Evolutionary conservation across 2,329 filamentous ascomycete species (phyloP).

Genomic region (Teratosphaeria zuluensis): DNA sequence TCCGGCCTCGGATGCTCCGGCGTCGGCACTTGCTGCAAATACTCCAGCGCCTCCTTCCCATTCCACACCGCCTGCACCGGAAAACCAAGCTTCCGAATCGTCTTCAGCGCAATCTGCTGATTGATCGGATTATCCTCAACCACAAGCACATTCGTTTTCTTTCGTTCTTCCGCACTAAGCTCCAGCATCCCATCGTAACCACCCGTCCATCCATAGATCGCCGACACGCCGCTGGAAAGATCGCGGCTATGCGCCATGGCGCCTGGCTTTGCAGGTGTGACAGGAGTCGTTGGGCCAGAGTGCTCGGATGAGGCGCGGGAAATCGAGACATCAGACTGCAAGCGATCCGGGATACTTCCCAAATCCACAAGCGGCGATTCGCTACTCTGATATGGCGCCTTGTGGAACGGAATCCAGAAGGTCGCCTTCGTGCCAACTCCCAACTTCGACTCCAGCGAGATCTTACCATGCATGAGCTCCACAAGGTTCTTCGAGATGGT

Average conservation of each 20-base stretch:
- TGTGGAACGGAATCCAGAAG: constrained; percentile 70
- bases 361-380: constrained; percentile 50
- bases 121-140: constrained; percentile 66
- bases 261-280: constrained; percentile 8
- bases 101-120: constrained; percentile 61
- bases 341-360: constrained; percentile 55
- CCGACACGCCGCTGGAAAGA: constrained; percentile 7
- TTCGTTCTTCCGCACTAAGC: constrained; percentile 48
- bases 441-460: constrained; percentile 57
- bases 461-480: constrained; percentile 69
- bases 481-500: constrained; percentile 75
- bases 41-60: constrained; percentile 68
- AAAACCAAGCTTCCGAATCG: constrained; percentile 64
- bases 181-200: constrained; percentile 34
- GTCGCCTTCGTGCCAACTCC: constrained; percentile 63
- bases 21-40: constrained; percentile 40
- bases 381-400: constrained; percentile 47
- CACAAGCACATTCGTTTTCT: constrained; percentile 59
- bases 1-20: constrained; percentile 50
- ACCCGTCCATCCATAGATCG: not conserved
- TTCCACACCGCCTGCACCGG: constrained; percentile 64
- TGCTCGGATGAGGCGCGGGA: constrained; percentile 60
- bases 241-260: constrained; percentile 8
- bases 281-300: constrained; percentile 32
- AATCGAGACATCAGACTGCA: constrained; percentile 48